A percentile compares a stretch with the other conserved stretches of the same genome.
phyloP scores from a whole-genome alignment of 2,329 filamentous ascomycete genomes.

The Bipolaris sorokiniana region DNA sequence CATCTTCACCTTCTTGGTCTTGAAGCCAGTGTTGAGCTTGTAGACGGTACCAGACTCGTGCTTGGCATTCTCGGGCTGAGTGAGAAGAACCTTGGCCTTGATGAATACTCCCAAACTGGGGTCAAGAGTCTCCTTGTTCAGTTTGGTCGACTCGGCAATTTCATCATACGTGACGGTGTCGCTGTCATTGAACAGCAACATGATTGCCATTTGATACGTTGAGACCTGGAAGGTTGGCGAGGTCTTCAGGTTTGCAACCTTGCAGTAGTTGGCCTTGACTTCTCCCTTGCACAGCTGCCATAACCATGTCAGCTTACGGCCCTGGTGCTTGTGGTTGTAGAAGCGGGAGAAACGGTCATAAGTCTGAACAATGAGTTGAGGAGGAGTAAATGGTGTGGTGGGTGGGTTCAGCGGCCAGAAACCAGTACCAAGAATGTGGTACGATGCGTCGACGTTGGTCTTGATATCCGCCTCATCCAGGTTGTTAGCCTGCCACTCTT shows the following conservation, averaged over 20 bases:
- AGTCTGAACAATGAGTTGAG: slow-evolving; percentile 81
- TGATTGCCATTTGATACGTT: slow-evolving; percentile 95
- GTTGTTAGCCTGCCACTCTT: slow-evolving; percentile 73
- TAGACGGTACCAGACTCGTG: slow-evolving; percentile 79
- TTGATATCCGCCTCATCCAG: slow-evolving; percentile 70
- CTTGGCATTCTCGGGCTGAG: slow-evolving; percentile 75
- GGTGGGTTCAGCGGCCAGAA: slow-evolving; percentile 95
- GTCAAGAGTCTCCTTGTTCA: slow-evolving; percentile 83
- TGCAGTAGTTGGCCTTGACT: slow-evolving; percentile 91
- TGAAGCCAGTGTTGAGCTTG: slow-evolving; percentile 90
- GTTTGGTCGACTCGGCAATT: slow-evolving; percentile 78
- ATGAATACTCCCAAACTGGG: slow-evolving; percentile 84
- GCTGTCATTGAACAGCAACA: slow-evolving; percentile 91
- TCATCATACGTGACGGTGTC: slow-evolving; percentile 87
- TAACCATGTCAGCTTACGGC: slow-evolving; percentile 94
- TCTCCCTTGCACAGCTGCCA: slow-evolving; percentile 99
- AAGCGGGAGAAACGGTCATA: slow-evolving; percentile 89
- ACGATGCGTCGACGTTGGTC: slow-evolving; percentile 80
- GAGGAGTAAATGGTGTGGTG: slow-evolving; percentile 85
- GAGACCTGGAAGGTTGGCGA: slow-evolving; percentile 98
- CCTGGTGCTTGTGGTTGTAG: slow-evolving; percentile 96
- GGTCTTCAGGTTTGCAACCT: slow-evolving; percentile 68
- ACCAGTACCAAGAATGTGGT: slow-evolving; percentile 91
- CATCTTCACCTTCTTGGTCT: slow-evolving; percentile 97
- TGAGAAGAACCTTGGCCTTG: slow-evolving; percentile 87